Evolutionary conservation across 257 asterid genomes (phyloP).

Genomic region (Leptodermis oblonga): DNA sequence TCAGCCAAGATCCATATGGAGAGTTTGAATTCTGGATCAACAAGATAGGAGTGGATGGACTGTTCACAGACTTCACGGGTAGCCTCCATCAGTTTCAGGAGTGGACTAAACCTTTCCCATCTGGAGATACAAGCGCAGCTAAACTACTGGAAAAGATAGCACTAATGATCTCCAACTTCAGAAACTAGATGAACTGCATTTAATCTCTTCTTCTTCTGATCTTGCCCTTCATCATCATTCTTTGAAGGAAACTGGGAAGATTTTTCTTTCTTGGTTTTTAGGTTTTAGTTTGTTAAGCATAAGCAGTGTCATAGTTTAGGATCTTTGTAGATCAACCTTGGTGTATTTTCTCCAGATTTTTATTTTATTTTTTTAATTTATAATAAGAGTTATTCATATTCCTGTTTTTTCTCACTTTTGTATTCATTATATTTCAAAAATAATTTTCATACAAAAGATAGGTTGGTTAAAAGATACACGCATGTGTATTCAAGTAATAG

Average conservation of each 20-base stretch:
- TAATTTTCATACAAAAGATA: too few species aligned
- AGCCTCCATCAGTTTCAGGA: conserved; percentile 85
- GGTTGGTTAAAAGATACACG: too few species aligned
- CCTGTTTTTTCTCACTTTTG: too few species aligned
- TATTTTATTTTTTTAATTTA: too few species aligned
- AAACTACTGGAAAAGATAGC: conserved; percentile 52
- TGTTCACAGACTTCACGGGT: conserved; percentile 88
- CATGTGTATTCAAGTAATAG: too few species aligned
- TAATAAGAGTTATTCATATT: too few species aligned
- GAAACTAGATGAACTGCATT: too few species aligned
- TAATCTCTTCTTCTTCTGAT: not conserved
- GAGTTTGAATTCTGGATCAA: conserved; percentile 80
- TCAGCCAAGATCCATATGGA: conserved; percentile 77
- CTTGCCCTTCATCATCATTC: not conserved
- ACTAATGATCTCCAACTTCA: conserved; percentile 52
- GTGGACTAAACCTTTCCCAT: conserved; percentile 56
- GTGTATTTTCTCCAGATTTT: too few species aligned
- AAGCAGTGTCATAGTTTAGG: not conserved
- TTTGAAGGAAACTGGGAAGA: not conserved
- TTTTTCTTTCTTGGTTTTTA: not conserved
- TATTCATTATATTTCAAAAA: too few species aligned
- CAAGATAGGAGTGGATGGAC: conserved; percentile 80
- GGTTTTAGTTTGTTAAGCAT: not conserved
- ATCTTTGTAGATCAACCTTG: not conserved
- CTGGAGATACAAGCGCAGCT: conserved; percentile 45